phyloP scores from a whole-genome alignment of 306 rosid genomes.

The Ziziphus jujuba region DNA sequence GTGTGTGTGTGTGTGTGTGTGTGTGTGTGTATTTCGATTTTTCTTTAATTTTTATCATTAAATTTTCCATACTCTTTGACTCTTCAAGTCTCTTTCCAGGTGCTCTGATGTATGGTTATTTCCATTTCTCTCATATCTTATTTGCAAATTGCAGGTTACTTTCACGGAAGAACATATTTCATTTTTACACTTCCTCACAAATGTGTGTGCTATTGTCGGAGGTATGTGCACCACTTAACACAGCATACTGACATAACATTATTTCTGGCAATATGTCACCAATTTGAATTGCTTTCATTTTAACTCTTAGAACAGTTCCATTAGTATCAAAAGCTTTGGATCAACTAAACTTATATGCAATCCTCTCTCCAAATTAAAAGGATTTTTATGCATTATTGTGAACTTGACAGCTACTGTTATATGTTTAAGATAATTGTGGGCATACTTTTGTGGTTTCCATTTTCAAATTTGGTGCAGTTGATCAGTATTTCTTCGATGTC shows the following conservation, averaged over 20 bases:
- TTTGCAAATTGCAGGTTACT: conserved; percentile 65
- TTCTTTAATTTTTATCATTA: not conserved
- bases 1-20: too few relatives aligned
- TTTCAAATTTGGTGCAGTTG: not conserved
- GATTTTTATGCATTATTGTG: too few relatives aligned
- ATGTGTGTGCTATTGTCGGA: conserved; percentile 96
- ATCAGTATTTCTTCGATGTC: too few relatives aligned
- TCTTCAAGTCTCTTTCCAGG: not conserved
- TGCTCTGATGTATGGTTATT: not conserved
- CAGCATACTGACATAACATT: too few relatives aligned
- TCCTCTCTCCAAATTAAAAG: too few relatives aligned
- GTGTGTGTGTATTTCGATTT: too few relatives aligned
- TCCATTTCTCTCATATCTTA: conserved; percentile 2
- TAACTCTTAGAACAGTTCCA: not conserved
- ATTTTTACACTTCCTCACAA: conserved; percentile 93
- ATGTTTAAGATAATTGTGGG: too few relatives aligned
- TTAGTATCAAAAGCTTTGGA: too few relatives aligned
- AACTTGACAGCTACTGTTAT: too few relatives aligned
- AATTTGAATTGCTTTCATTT: not conserved
- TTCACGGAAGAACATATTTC: conserved; percentile 79
- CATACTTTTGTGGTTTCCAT: not conserved
- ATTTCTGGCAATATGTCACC: too few relatives aligned
- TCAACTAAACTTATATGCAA: too few relatives aligned
- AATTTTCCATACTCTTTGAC: too few relatives aligned
- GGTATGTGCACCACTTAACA: conserved; percentile 40